Evolutionary conservation across 2,329 filamentous ascomycete species (phyloP).

Genomic region (Diaporthe citrichinensis): DNA sequence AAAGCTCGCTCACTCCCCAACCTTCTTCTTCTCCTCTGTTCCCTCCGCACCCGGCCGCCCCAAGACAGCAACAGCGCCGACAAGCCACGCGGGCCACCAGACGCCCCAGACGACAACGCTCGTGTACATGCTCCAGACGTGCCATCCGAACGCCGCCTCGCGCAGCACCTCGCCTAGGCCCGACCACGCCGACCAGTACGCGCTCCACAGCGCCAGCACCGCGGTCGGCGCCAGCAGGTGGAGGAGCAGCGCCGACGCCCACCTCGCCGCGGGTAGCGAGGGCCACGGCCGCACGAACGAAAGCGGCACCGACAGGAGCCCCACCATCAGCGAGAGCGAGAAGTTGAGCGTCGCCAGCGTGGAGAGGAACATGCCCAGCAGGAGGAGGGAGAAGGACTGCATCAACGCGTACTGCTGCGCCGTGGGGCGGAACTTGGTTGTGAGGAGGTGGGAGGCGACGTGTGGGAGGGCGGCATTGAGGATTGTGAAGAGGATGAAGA

Average conservation of each 20-base stretch:
- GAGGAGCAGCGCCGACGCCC: constrained; percentile 65
- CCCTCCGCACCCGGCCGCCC: constrained; percentile 50
- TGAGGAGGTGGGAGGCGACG: constrained; percentile 68
- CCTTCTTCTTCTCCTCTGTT: constrained; percentile 11
- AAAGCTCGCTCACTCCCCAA: not conserved
- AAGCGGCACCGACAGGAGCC: constrained; percentile 82
- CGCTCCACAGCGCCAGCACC: constrained; percentile 64
- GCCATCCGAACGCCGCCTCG: constrained; percentile 88
- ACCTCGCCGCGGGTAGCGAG: constrained; percentile 54
- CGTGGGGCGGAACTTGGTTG: constrained; percentile 66
- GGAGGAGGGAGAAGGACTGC: constrained; percentile 92
- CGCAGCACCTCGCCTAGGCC: constrained; percentile 72
- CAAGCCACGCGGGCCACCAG: constrained; percentile 94
- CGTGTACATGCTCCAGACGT: constrained; percentile 90
- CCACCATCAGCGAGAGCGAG: constrained; percentile 87
- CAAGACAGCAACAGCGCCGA: constrained; percentile 70
- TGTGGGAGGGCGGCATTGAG: constrained; percentile 71
- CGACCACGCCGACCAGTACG: constrained; percentile 45
- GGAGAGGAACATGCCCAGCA: constrained; percentile 92
- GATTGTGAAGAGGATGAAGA: constrained; percentile 71
- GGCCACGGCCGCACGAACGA: constrained; percentile 76
- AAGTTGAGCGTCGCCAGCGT: constrained; percentile 97
- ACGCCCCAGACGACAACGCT: constrained; percentile 93
- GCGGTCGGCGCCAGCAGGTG: constrained; percentile 74
- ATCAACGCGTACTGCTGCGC: constrained; percentile 82